Base-by-base conservation (phyloP, 2,329 filamentous ascomycete genomes). In the Hymenoscyphus occultus region DNA sequence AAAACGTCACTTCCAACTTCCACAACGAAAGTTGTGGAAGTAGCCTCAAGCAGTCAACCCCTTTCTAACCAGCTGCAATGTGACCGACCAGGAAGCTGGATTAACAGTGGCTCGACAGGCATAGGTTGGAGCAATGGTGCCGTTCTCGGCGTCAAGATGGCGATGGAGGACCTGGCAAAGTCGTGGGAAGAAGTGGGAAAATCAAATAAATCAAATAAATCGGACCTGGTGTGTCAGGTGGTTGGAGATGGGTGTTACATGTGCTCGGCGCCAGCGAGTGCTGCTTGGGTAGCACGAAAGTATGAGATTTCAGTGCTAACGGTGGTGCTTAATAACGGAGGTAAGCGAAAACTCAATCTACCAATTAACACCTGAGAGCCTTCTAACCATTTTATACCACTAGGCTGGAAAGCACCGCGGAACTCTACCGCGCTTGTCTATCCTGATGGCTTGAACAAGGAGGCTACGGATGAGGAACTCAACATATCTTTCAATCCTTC, bases 1-100 rank as follows among this genome's bases (percentile, higher is more conserved):
- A 80, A 82, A 40, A 75, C 77, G 4, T 83, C 82, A 45, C 87
- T 87, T 0, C 70, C 75, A 45, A 5, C 1, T 1, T 85, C 89
- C 69, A 90, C 90, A 0, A 89, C 92, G 65, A 93, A 85, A 80
- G 87, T 85, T 2, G 79, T 93, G 54, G 90, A 93, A 76, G 86
- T 90, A 0, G 90, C 93, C 0, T 93, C 90, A 0, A 85, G 89
- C 65, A 85, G 87, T 0, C 76, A 77, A 0, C 82, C 85, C 32
- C 85, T 92, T 0, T 82, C 85, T 31, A 88, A 93, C 69, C 89
- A 92, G 69, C 77, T 93, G 3, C 85, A 86, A 69, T 82, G 85
- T 2, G 85, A 82, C 0, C 73, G 84, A 0, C 90, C 90, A 0
- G 89, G 89, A 0, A 86, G 84, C 0, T 92, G 88, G 87, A 85